Evolutionary conservation across 345 rosid genomes (phyloP).

Genomic region (Salix brachista): DNA sequence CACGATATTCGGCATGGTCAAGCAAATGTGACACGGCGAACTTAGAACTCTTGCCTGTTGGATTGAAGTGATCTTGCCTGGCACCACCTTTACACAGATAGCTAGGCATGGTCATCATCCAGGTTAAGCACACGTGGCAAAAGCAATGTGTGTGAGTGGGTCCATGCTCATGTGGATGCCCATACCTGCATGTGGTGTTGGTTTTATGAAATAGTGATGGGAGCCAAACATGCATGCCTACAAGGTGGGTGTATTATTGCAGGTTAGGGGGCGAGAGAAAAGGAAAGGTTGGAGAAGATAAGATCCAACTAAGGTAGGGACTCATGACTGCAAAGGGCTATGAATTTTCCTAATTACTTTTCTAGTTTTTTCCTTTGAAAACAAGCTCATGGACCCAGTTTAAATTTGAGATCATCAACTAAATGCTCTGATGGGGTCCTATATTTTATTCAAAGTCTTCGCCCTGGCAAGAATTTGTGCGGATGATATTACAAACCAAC

Average conservation of each 20-base stretch:
- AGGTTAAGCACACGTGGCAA: constrained; percentile 10
- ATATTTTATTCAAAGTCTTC: not conserved
- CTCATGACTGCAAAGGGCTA: not conserved
- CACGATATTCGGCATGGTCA: constrained; percentile 14
- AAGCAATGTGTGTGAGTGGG: not conserved
- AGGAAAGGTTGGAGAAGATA: constrained; percentile 20
- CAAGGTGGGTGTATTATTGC: constrained; percentile 19
- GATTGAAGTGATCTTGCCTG: not conserved
- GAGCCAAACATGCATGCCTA: constrained; percentile 3
- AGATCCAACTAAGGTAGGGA: constrained; percentile 35
- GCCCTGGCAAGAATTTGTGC: not conserved
- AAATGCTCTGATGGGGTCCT: not conserved
- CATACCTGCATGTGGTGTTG: constrained; percentile 35
- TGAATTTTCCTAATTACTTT: not conserved
- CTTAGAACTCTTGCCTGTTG: not conserved
- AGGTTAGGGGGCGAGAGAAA: not conserved
- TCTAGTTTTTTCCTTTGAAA: not conserved
- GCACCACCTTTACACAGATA: constrained; percentile 2
- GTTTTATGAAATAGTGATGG: constrained; percentile 10
- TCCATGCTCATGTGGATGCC: constrained; percentile 31
- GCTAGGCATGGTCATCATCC: not conserved
- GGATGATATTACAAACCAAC: too few species aligned
- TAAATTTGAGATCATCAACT: not conserved
- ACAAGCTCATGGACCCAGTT: not conserved
- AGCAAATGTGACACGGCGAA: not conserved